Evolutionary conservation across 1,139 yeast species (phyloP).

Genomic region (Saccharomyces hybrid): DNA sequence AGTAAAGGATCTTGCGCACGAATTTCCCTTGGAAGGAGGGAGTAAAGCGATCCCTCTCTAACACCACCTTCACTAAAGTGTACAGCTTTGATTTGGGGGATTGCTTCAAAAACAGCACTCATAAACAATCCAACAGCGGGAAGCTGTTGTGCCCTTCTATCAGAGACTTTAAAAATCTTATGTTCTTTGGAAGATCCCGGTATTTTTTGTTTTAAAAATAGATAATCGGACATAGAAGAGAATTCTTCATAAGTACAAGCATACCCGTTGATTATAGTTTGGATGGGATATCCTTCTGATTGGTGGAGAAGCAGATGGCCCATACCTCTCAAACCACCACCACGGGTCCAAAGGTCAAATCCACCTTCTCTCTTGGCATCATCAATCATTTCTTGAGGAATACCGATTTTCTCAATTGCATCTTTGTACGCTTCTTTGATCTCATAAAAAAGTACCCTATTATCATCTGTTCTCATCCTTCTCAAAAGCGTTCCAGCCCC

Average conservation of each 20-base stretch:
- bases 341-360: conserved; percentile 52
- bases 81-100: conserved; percentile 52
- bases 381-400: conserved; percentile 38
- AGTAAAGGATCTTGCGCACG: conserved; percentile 56
- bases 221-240: conserved; percentile 40
- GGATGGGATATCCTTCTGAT: conserved; percentile 46
- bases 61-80: conserved; percentile 67
- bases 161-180: conserved; percentile 51
- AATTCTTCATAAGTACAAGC: conserved; percentile 48
- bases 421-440: conserved; percentile 40
- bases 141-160: conserved; percentile 50
- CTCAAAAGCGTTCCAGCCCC: conserved; percentile 60
- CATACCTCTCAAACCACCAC: conserved; percentile 61
- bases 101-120: conserved; percentile 48
- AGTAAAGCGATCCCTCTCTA: conserved; percentile 60
- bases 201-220: conserved; percentile 38
- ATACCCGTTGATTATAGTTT: conserved; percentile 58
- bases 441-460: conserved; percentile 39
- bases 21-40: conserved; percentile 46
- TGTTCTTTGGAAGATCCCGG: conserved; percentile 32
- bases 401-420: conserved; percentile 41
- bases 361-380: conserved; percentile 49
- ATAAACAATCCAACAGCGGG: conserved; percentile 59
- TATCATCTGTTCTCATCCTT: conserved; percentile 43
- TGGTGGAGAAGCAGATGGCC: conserved; percentile 52